These are phyloP conservation scores for Adansonia digitata DNA, from an alignment of 345 rosid species.

Conservation along the genomic window DNA sequence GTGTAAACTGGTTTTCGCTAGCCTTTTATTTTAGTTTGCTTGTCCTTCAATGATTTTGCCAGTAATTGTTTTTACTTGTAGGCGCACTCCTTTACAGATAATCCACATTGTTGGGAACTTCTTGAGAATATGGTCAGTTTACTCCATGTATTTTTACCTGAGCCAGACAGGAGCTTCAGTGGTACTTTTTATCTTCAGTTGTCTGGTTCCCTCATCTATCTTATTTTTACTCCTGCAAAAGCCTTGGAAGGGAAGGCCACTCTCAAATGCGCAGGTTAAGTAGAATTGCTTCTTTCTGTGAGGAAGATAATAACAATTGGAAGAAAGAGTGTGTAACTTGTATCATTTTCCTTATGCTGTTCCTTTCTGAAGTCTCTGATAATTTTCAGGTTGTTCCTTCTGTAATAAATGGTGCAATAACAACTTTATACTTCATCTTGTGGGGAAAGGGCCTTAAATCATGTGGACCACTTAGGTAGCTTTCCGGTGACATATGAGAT, in stretches of 20 bases:
- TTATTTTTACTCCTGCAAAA: constrained; percentile 70
- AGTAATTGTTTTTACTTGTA: constrained; percentile 25
- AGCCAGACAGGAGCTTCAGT: constrained; percentile 78
- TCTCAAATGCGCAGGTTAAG: constrained; percentile 80
- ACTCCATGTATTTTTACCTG: constrained; percentile 77
- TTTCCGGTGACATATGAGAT: constrained; percentile 11
- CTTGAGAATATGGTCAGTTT: constrained; percentile 93
- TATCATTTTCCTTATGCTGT: constrained; percentile 1
- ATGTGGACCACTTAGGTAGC: constrained; percentile 93
- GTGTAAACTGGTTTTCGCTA: background rate
- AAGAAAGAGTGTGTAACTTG: constrained; percentile 7
- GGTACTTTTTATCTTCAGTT: constrained; percentile 79
- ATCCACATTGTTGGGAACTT: constrained; percentile 72
- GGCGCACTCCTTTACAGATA: constrained; percentile 83
- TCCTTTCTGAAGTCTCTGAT: constrained; percentile 16
- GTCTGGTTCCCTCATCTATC: constrained; percentile 75
- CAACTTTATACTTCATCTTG: constrained; percentile 84
- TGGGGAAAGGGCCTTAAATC: constrained; percentile 93
- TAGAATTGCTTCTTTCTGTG: background rate
- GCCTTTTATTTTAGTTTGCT: background rate
- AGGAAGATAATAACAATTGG: background rate
- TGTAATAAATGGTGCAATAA: constrained; percentile 82
- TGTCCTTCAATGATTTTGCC: background rate
- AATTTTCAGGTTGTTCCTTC: constrained; percentile 81
- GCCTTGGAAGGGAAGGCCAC: constrained; percentile 97